Base-by-base conservation (phyloP, 164 flowering plant genomes). In the Stephania japonica region DNA sequence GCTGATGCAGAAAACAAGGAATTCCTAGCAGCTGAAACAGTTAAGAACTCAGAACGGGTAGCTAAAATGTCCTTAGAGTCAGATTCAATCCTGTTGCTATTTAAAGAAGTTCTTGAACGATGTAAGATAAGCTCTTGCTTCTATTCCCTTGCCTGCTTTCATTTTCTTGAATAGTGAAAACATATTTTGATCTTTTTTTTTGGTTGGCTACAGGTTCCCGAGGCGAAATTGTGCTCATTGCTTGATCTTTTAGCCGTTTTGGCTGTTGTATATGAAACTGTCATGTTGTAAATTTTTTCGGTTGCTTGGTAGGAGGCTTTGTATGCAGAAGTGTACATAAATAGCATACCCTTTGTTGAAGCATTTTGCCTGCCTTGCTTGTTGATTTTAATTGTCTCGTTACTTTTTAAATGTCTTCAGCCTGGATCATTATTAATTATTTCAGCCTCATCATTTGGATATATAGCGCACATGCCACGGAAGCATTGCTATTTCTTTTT, bases 1-100 rank as follows among this genome's bases (percentile, higher is more conserved):
- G 92, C 94, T 42, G 97, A 88, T 25, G 97, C 96, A 11, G 97
- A 94, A 75, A 85, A 84, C 80, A 89, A 86, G 78, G 79, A 92
- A 7, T 87, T 75, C 77, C 74, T 91, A 68, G 97, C 97, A 61
- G 85, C 90, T 53, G 91, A 87, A 76, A 87, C 98, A n/a, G 88
- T 87, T 19, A 87, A 85, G 79, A 92, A 94, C 75, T 83, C 87
- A 16, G 97, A 90, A 71, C 85, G 89, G 71, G 79, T 89, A 7
- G 65, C 84, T 25, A 84, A 77, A 78, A 80, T 94, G 90, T 88
- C 88, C 2, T 97, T 89, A 71, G 92, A 92, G 4, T 43, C 91
- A 0, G 90, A 88, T 5, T 70, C 85, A 3, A 49, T 86, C 78
- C 79, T 92, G 16, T 87, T 79, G 76, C 41, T 90, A 24, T 87